Conservation (phyloP, 768 basidiomycete species). For the Boletus subcaerulescens region DNA sequence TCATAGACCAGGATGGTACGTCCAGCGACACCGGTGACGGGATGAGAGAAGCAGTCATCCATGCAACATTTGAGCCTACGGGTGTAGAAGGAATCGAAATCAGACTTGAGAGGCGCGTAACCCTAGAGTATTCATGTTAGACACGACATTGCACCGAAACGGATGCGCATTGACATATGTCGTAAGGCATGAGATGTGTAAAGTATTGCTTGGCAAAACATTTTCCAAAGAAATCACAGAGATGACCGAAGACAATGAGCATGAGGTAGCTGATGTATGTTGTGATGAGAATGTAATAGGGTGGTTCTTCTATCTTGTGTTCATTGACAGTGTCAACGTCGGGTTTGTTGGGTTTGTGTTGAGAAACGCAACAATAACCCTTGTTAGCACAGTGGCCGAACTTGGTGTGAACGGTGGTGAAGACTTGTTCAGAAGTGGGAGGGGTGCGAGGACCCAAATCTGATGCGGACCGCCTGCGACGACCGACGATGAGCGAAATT, state of each 20-base stretch:
- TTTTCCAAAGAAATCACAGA: slow-evolving; percentile 95
- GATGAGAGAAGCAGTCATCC: slow-evolving; percentile 93
- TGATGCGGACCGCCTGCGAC: too few species aligned
- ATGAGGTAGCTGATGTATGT: slow-evolving; percentile 94
- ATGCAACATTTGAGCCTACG: slow-evolving; percentile 91
- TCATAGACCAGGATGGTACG: slow-evolving; percentile 87
- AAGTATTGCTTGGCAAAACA: slow-evolving; percentile 66
- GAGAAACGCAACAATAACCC: slow-evolving; percentile 61
- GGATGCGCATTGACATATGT: slow-evolving; percentile 53
- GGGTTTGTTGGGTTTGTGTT: slow-evolving; percentile 47
- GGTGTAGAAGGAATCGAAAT: slow-evolving; percentile 99
- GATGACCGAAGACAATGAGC: slow-evolving; percentile 86
- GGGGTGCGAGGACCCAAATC: slow-evolving; percentile 62
- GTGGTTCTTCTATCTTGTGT: slow-evolving; percentile 77
- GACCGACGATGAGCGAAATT: too few species aligned
- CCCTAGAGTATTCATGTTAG: slow-evolving; percentile 52
- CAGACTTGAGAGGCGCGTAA: slow-evolving; percentile 94
- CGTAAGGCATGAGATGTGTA: slow-evolving; percentile 75
- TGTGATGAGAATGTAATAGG: slow-evolving; percentile 87
- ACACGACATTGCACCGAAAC: slow-evolving; percentile 1
- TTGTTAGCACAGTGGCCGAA: slow-evolving; percentile 90
- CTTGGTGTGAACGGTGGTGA: slow-evolving; percentile 80
- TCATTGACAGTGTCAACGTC: slow-evolving; percentile 33
- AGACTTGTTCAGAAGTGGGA: slow-evolving; percentile 78
- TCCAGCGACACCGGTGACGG: slow-evolving; percentile 92